Evolutionary conservation across 108 stramenopile genomes (phyloP), one percentile per base, ranked within the genome.

Genomic region (Cyclostephanos tholiformis): DNA sequence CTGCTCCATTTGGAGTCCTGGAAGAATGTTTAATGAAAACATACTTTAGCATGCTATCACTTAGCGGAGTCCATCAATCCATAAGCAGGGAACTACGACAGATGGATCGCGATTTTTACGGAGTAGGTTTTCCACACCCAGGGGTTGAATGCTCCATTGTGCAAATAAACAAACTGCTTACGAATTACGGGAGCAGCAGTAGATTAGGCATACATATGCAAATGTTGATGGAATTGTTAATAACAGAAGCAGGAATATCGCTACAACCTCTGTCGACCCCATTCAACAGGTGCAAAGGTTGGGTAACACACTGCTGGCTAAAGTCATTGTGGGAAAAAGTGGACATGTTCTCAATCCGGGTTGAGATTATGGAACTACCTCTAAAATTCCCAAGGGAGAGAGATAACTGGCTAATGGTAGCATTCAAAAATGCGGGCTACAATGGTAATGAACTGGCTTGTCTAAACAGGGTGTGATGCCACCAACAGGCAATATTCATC

Each of bases 291-390:
- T 69, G 38, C n/a, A 14, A 14, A 6, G 9, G 13, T 14, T 35
- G 53, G 55, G 56, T 59, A 0, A 69, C 69, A 44, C 17, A 69
- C 59, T 16, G 59, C 35, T 60, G 59, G 59, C 35, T 60, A 14
- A 13, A 23, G 35, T 60, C 59, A 17, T 13, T 36, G 11, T 55
- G 53, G 53, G 53, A 55, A 14, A 55, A 55, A 29, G 16, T 60
- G 6, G 27, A 27, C 7, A 36, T 36, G 30, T 55, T 27, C 14
- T 11, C 14, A 16, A 35, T 36, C 59, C 9, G 9, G 0, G 23
- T 27, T 0, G n/a, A 19, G 16, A 60, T 36, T 27, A 14, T 2
- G 35, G 32, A 36, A 60, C 32, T 35, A 1, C 30, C 30, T 2
- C 35, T 46, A 1, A 12, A 16, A 14, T 46, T 16, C 2, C 30